Evolutionary conservation across 768 basidiomycete genomes (phyloP), one percentile per base, ranked within the genome.

Genomic region (Chalciporus sphaerocephalus): DNA sequence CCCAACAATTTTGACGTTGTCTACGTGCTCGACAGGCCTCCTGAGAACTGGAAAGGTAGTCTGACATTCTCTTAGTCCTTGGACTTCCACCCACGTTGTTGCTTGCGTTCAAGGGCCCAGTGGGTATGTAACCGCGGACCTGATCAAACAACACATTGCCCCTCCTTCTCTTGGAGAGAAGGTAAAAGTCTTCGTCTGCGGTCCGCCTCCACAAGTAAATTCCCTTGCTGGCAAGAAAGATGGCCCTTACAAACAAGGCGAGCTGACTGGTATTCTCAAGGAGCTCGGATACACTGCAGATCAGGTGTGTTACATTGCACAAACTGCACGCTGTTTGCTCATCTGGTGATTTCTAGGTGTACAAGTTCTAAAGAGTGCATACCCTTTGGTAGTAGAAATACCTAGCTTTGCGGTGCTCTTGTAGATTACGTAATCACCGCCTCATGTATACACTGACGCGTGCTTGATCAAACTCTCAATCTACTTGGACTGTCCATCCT

Each of bases 131-230:
- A 79, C 74, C 39, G 65, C 74, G 41, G 83, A 89, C 35, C 65
- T 92, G 40, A 73, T 98, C 58, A 79, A 83, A 69, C 71, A 86
- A 58, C 71, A 92, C 58, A 74, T 93, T 50, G 76, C 83, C 1
- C 72, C 83, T 0, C 66, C 87, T 17, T 70, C 73, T 9, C 63
- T 81, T 13, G 78, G 75, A 7, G 81, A 89, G 46, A 94, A 92
- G 69, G 75, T 91, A 56, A 94, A 93, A 72, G 68, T 94, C 46
- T 89, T 93, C 62, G 69, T 97, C 18, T 97, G 94, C 60, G 94
- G 92, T 82, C 91, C 91, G 11, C 95, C 93, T 11, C 79, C 78
- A 5, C 93, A 96, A 65, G 87, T 97, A n/a, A 75, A 75, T n/a
- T 79, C 91, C 2, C 55, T 98, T 47, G 82, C 89, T 41, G 96